Evolutionary conservation across 352 stramenopile genomes (phyloP).

Genomic region (Globisporangium perplexum): DNA sequence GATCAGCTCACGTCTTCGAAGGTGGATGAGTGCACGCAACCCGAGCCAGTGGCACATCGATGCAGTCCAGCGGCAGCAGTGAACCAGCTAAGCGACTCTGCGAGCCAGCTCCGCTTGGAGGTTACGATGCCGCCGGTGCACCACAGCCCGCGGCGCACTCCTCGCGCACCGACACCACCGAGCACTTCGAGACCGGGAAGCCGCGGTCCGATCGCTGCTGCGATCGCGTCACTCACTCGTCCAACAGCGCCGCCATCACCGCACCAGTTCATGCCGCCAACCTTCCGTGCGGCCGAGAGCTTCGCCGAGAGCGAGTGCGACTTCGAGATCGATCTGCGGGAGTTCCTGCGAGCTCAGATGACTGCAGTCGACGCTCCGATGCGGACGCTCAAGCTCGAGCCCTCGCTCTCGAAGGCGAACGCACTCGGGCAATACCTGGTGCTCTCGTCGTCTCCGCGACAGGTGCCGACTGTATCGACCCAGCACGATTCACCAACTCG

Average conservation of each 20-base stretch:
- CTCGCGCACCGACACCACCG: constrained; percentile 4
- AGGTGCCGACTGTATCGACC: no score
- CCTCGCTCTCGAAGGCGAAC: constrained; percentile 26
- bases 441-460: background rate
- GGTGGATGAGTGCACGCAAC: constrained; percentile 2
- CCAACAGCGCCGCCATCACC: background rate
- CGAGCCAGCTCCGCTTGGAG: constrained; percentile 5
- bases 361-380: constrained; percentile 23
- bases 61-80: background rate
- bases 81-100: constrained; percentile 1
- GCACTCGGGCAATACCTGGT: constrained; percentile 30
- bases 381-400: constrained; percentile 36
- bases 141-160: background rate
- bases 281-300: background rate
- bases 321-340: constrained; percentile 18
- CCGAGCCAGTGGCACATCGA: background rate
- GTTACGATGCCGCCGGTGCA: constrained; percentile 7
- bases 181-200: background rate
- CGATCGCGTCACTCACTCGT: background rate
- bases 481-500: no score
- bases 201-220: background rate
- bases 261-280: background rate
- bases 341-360: constrained; percentile 19
- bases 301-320: background rate
- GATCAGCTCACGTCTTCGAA: background rate